Conservation (phyloP, 2,329 filamentous ascomycete species). For the Epichloe gansuensis region DNA sequence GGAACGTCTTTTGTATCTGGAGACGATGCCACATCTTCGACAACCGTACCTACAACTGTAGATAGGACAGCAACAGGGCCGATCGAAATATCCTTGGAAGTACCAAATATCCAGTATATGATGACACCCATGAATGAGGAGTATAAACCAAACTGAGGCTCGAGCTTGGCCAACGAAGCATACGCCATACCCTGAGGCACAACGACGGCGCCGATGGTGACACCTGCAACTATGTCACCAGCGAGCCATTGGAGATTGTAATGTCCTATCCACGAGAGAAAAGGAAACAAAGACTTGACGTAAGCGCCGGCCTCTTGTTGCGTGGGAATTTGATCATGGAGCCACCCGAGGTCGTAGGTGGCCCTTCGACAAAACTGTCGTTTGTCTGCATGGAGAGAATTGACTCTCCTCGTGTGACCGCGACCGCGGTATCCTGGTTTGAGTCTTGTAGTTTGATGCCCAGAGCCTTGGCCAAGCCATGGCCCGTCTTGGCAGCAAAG, state of each 20-base stretch:
- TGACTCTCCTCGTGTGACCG: constrained; percentile 66
- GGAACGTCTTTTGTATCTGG: constrained; percentile 40
- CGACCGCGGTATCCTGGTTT: constrained; percentile 35
- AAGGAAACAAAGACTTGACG: constrained; percentile 66
- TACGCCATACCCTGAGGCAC: constrained; percentile 98
- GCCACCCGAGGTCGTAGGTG: constrained; percentile 61
- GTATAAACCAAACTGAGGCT: constrained; percentile 65
- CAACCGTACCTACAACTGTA: constrained; percentile 73
- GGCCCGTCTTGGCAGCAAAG: constrained; percentile 49
- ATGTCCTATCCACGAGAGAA: constrained; percentile 72
- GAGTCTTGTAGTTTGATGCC: constrained; percentile 66
- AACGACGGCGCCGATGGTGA: constrained; percentile 53
- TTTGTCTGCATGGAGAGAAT: constrained; percentile 60
- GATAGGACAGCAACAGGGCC: constrained; percentile 95
- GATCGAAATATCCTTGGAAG: constrained; percentile 96
- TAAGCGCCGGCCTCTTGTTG: constrained; percentile 46
- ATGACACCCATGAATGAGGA: constrained; percentile 94
- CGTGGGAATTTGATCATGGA: constrained; percentile 51
- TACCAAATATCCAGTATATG: constrained; percentile 96
- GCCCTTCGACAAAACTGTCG: constrained; percentile 72
- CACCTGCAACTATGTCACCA: constrained; percentile 75
- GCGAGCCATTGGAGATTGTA: constrained; percentile 86
- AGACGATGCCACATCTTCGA: constrained; percentile 46
- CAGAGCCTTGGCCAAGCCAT: constrained; percentile 62
- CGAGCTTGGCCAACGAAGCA: constrained; percentile 69